phyloP scores from a whole-genome alignment of 2,329 filamentous ascomycete species.

The Penicillium sp. region DNA sequence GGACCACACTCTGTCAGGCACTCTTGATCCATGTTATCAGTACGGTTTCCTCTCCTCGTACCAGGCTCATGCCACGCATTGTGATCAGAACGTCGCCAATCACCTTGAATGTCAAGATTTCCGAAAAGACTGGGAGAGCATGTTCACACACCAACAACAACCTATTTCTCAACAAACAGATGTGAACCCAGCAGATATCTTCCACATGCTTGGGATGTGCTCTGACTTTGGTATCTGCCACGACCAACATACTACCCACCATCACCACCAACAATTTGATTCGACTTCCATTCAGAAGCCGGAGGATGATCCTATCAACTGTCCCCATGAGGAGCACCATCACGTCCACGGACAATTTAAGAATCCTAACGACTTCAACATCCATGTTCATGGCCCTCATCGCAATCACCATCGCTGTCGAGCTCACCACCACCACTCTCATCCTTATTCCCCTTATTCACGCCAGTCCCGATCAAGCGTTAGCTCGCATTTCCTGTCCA shows the following conservation, averaged over 20 bases:
- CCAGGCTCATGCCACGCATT: constrained; percentile 26
- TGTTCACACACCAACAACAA: constrained; percentile 24
- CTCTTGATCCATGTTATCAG: constrained; percentile 24
- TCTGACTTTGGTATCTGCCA: constrained; percentile 33
- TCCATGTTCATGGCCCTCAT: constrained; percentile 31
- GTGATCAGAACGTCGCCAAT: constrained; percentile 27
- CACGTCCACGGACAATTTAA: constrained; percentile 34
- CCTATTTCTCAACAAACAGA: constrained; percentile 30
- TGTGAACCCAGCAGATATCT: constrained; percentile 39
- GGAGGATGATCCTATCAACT: constrained; percentile 28
- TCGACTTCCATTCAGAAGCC: constrained; percentile 23
- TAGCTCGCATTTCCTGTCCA: constrained; percentile 40
- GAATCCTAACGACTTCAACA: constrained; percentile 28
- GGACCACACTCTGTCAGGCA: constrained; percentile 19
- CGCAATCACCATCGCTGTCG: constrained; percentile 40
- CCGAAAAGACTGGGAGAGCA: constrained; percentile 31
- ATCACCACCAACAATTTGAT: constrained; percentile 17
- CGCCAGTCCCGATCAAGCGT: constrained; percentile 41
- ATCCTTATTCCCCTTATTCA: constrained; percentile 39
- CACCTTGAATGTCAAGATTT: constrained; percentile 35
- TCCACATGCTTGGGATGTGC: constrained; percentile 41
- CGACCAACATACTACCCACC: constrained; percentile 23
- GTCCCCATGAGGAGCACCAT: constrained; percentile 36
- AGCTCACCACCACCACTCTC: constrained; percentile 36
- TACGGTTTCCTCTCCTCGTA: constrained; percentile 29